Conservation (phyloP, 805 yeast genomes). For the Ogataea pini region DNA sequence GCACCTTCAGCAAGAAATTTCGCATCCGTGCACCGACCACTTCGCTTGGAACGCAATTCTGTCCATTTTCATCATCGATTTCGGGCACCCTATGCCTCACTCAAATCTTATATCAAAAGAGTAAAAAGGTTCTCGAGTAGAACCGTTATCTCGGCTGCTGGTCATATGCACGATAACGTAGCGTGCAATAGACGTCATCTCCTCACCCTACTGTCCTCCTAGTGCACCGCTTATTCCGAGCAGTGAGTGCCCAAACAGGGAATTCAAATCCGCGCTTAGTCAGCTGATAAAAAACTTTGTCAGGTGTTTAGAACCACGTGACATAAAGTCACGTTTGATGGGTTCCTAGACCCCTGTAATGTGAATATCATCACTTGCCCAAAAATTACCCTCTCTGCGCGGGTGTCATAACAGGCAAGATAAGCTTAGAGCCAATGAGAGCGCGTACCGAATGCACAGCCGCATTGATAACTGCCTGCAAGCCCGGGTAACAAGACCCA, state of each 20-base stretch:
- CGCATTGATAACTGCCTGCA: not conserved
- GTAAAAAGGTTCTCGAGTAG: not conserved
- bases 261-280: conserved; percentile 4
- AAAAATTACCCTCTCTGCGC: not conserved
- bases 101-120: conserved; percentile 2
- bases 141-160: not conserved
- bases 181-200: not conserved
- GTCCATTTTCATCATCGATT: no score
- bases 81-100: no score
- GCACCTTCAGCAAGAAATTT: no score
- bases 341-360: no score
- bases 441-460: not conserved
- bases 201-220: not conserved
- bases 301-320: not conserved
- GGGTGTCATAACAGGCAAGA: not conserved
- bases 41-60: no score
- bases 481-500: not conserved
- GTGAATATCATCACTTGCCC: no score
- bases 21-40: no score
- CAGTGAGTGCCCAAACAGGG: conserved; percentile 1
- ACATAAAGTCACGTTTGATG: no score
- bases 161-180: not conserved
- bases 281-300: not conserved
- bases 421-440: conserved; percentile 1
- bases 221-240: not conserved